Base-by-base conservation (phyloP, 1,284 basidiomycete species). In the Takashimella koratensis region DNA sequence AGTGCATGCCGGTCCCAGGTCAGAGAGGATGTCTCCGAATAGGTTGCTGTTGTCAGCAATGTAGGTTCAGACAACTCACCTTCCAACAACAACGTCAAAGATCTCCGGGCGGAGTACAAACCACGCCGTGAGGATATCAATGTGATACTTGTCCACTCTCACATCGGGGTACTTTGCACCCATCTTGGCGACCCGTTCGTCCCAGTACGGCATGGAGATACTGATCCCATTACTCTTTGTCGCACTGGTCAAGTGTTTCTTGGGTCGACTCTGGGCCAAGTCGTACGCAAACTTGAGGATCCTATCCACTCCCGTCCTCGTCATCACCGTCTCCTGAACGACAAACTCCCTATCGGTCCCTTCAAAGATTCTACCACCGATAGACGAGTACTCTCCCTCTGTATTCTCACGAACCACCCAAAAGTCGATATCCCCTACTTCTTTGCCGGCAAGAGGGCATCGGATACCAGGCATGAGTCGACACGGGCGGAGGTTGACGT, bases 1-100 rank as follows among this genome's bases (percentile, higher is more conserved):
- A 1, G 81, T 80, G 42, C 81, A 78, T 1, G 82, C 82, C 3
- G 81, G 79, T 2, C 79, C 82, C 21, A 83, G 75, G 59, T 83
- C 94, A 46, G 93, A 96, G 59, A 97, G 79, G 72, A 97, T 97
- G 76, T 95, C 93, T 36, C 30, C 30, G 16, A 36, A 36, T 20
- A 6, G 6, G 80, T 86, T 66, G 64, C 91, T 88, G 24, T 4
- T 16, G 39, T 22, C 25, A 43, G 12, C 22, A n/a, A 20, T 41
- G 25, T 12, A 39, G 20, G 20, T 8, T 25, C 16, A 13, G 40
- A 40, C 13, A 13, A 56, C 57, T 56, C 46, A 56, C 58, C 11
- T 81, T 3, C 80, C 80, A 5, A 81, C 80, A 12, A 82, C 81
- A 12, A 81, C 80, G 59, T 82, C 81, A 61, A 82, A 81, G 11